phyloP scores from a whole-genome alignment of 768 basidiomycete species.

The Leucosporidium yakuticum region DNA sequence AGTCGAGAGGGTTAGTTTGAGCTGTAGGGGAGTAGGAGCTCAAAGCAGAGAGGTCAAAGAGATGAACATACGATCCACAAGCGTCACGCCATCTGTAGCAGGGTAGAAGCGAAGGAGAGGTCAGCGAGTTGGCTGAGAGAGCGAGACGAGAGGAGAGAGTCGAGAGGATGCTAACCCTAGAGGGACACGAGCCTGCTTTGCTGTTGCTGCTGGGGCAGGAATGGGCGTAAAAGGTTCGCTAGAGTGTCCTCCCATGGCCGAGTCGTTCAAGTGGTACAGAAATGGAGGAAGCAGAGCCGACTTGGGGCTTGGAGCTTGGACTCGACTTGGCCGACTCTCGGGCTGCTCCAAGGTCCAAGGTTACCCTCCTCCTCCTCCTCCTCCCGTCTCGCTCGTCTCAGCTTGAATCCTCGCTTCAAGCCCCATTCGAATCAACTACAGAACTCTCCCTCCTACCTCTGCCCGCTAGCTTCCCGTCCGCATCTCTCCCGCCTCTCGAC shows the following conservation, averaged over 20 bases:
- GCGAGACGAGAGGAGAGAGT: not conserved
- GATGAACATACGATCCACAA: constrained; percentile 30
- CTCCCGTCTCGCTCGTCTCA: not conserved
- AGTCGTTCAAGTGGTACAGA: not conserved
- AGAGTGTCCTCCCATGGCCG: constrained; percentile 1
- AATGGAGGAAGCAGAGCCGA: too few species aligned
- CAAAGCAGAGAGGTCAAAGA: too few species aligned
- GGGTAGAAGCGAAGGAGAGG: not conserved
- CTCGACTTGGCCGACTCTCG: too few species aligned
- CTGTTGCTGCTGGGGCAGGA: constrained; percentile 15
- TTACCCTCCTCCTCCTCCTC: not conserved
- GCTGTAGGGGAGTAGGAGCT: too few species aligned
- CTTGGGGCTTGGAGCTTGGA: too few species aligned
- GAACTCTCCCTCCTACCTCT: not conserved
- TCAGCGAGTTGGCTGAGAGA: not conserved
- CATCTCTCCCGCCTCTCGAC: not conserved
- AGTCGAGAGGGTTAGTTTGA: too few species aligned
- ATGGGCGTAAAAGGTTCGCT: constrained; percentile 21
- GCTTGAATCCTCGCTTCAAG: not conserved
- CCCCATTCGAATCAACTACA: not conserved
- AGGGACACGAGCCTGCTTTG: constrained; percentile 22
- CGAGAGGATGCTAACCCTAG: constrained; percentile 22
- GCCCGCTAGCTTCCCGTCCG: not conserved
- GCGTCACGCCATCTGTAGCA: constrained; percentile 29
- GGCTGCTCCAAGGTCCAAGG: too few species aligned